Evolutionary conservation across 2,329 filamentous ascomycete genomes (phyloP).

Genomic region (Talaromyces marneffei): DNA sequence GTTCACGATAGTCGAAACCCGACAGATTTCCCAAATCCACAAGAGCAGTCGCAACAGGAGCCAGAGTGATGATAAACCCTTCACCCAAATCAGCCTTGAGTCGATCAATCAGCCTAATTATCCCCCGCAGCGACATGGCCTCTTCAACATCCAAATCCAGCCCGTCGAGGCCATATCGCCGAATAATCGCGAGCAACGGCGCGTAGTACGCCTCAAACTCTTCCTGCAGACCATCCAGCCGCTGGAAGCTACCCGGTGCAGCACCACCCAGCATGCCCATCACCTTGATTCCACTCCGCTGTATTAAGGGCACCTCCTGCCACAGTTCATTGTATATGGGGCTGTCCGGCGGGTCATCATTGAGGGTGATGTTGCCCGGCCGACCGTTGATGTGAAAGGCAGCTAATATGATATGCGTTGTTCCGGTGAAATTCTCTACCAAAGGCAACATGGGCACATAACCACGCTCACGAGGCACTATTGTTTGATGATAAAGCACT

Average conservation of each 20-base stretch:
- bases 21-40: conserved; percentile 60
- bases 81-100: conserved; percentile 49
- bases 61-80: conserved; percentile 70
- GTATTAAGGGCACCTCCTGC: conserved; percentile 67
- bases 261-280: conserved; percentile 85
- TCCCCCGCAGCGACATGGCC: conserved; percentile 59
- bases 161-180: conserved; percentile 58
- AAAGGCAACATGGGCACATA: conserved; percentile 60
- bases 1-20: conserved; percentile 71
- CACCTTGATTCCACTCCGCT: conserved; percentile 69
- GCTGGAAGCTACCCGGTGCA: conserved; percentile 65
- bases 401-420: conserved; percentile 79
- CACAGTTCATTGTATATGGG: conserved; percentile 66
- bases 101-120: conserved; percentile 62
- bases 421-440: conserved; percentile 52
- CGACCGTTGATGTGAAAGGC: conserved; percentile 75
- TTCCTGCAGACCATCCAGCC: conserved; percentile 52
- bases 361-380: conserved; percentile 65
- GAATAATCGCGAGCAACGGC: conserved; percentile 62
- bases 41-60: conserved; percentile 73
- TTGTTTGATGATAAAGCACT: conserved; percentile 58
- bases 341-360: conserved; percentile 68
- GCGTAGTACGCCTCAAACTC: conserved; percentile 69
- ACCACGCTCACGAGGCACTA: conserved; percentile 49
- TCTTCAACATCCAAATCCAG: conserved; percentile 79